Base-by-base conservation (phyloP, 148 eudicot genomes). In the Simmondsia chinensis region DNA sequence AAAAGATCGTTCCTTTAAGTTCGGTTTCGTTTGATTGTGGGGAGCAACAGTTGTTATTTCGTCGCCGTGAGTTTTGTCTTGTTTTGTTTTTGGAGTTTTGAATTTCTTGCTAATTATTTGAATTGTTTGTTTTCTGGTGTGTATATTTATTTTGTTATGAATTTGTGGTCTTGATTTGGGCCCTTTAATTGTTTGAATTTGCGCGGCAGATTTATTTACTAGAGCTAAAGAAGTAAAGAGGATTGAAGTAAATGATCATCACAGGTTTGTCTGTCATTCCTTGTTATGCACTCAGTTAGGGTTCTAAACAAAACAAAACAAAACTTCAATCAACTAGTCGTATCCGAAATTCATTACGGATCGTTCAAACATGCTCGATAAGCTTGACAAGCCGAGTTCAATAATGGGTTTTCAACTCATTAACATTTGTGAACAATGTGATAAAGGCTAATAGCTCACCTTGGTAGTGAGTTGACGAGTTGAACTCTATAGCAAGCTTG, bases 151-250 rank as follows among this genome's bases (percentile, higher is more conserved):
- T 11, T 18, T 18, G 7, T 41, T 9, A 20, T 41, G 15, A 4
- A 4, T 28, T 28, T 5, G 31, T 5, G 31, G 31, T 28, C 9
- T 28, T 28, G 9, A 9, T 28, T 28, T 28, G 31, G 9, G 31
- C n/a, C n/a, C n/a, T n/a, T n/a, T 5, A 28, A 28, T 5, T 3
- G 3, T 48, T 41, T 42, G 21, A 22, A 9, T 29, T 9, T 43
- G 4, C 11, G 31, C 24, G 7, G 72, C 75, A 84, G 97, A 51
- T 69, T 67, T 80, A 55, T 54, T 84, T 20, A 78, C 85, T 13
- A 65, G 95, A 65, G 66, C 87, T 42, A 89, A 84, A 51, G 79
- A 81, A 29, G 66, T 71, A 12, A 57, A 72, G 67, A 59, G 55
- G 60, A 73, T 84, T 61, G 78, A 68, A 70, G 65, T 74, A 1